phyloP scores from a whole-genome alignment of 2,329 filamentous ascomycete genomes.

The Beauveria asiatica region DNA sequence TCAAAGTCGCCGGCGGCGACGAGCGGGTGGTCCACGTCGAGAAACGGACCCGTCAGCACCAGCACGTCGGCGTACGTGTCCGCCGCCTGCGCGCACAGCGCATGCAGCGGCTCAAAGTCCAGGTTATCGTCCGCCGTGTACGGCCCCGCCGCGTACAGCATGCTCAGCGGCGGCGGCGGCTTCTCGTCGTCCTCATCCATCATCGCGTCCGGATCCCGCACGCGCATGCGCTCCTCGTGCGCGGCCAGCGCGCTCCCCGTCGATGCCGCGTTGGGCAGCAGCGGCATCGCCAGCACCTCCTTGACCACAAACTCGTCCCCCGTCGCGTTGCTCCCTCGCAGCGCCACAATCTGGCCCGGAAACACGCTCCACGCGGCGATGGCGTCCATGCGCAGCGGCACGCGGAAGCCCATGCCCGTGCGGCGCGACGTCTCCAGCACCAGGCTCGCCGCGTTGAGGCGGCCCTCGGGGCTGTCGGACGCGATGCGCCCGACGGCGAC shows the following conservation, averaged over 20 bases:
- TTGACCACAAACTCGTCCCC: conserved; percentile 75
- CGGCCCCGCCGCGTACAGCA: conserved; percentile 75
- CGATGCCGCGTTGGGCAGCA: conserved; percentile 68
- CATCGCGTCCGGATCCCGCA: conserved; percentile 53
- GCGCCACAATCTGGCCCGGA: conserved; percentile 85
- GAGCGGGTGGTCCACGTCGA: conserved; percentile 85
- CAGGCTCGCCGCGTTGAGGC: conserved; percentile 74
- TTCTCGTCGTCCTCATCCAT: conserved; percentile 28
- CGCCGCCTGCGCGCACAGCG: conserved; percentile 69
- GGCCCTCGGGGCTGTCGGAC: conserved; percentile 78
- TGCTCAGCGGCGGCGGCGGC: conserved; percentile 57
- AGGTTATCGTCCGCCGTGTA: conserved; percentile 91
- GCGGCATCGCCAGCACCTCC: conserved; percentile 66
- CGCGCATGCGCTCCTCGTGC: conserved; percentile 59
- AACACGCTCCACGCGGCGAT: conserved; percentile 73
- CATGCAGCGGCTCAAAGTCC: conserved; percentile 77
- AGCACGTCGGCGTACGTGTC: conserved; percentile 69
- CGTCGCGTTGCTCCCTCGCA: conserved; percentile 79
- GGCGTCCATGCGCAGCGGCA: conserved; percentile 68
- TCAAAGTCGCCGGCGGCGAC: conserved; percentile 75
- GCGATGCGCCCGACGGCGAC: conserved; percentile 88
- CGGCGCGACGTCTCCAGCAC: conserved; percentile 82
- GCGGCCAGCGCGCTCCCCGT: conserved; percentile 54
- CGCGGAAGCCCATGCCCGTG: conserved; percentile 71
- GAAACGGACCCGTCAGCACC: conserved; percentile 76